Evolutionary conservation across 2,329 filamentous ascomycete species (phyloP).

Genomic region (Alternaria brassicae): DNA sequence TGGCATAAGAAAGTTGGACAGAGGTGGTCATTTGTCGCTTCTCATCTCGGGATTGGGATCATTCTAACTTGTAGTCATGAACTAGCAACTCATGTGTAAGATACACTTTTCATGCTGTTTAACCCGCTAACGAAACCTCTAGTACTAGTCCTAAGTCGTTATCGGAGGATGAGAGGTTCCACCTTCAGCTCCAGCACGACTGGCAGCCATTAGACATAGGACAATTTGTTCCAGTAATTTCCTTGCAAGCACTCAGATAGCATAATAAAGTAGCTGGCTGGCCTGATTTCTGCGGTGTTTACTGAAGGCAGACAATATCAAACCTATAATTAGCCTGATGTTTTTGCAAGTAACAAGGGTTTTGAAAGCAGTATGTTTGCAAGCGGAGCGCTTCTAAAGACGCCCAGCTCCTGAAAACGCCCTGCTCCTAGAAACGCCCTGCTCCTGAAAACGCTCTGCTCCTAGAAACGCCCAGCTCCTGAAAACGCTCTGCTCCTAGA

Average conservation of each 20-base stretch:
- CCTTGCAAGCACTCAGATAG: too few relatives aligned
- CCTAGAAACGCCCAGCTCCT: too few relatives aligned
- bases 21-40: constrained; percentile 9
- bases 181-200: too few relatives aligned
- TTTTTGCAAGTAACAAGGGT: not conserved
- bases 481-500: too few relatives aligned
- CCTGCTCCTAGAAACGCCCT: constrained; percentile 1
- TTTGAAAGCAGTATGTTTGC: not conserved
- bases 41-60: constrained; percentile 2
- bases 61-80: constrained; percentile 3
- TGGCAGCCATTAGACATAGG: too few relatives aligned
- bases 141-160: constrained; percentile 1
- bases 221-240: not conserved
- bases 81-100: constrained; percentile 5
- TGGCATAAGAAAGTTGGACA: constrained; percentile 1
- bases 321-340: too few relatives aligned
- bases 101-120: constrained; percentile 58
- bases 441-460: not conserved
- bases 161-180: too few relatives aligned
- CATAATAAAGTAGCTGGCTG: too few relatives aligned
- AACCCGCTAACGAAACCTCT: constrained; percentile 63
- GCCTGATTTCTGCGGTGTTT: too few relatives aligned
- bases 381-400: too few relatives aligned
- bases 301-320: not conserved
- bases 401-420: not conserved